These are phyloP conservation scores for Nakazawaea populi DNA, from an alignment of 805 yeast species.

Conservation along the genomic window DNA sequence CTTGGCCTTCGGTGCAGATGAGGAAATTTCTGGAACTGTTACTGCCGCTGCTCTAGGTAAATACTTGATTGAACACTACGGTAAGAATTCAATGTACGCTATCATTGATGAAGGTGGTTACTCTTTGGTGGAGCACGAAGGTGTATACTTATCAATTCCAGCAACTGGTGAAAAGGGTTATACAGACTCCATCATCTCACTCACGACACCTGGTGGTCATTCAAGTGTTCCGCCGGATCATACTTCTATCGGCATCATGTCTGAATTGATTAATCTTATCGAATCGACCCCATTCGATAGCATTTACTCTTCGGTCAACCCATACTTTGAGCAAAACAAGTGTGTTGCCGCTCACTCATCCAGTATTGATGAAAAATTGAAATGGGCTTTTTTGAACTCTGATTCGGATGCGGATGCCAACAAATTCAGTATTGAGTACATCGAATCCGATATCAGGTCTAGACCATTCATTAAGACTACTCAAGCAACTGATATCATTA, in stretches of 20 bases:
- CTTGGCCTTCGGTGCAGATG: slow-evolving; percentile 70
- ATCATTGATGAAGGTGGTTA: slow-evolving; percentile 67
- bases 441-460: slow-evolving; percentile 15
- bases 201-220: slow-evolving; percentile 74
- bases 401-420: slow-evolving; percentile 29
- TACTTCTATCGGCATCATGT: slow-evolving; percentile 65
- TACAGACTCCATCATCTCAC: slow-evolving; percentile 33
- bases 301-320: slow-evolving; percentile 45
- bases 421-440: slow-evolving; percentile 25
- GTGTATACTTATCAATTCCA: slow-evolving; percentile 45
- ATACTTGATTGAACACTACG: slow-evolving; percentile 45
- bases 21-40: slow-evolving; percentile 56
- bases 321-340: slow-evolving; percentile 52
- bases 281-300: slow-evolving; percentile 53
- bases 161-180: slow-evolving; percentile 62
- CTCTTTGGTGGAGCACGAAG: slow-evolving; percentile 34
- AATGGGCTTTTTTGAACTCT: slow-evolving; percentile 29
- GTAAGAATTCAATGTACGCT: slow-evolving; percentile 49
- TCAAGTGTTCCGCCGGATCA: slow-evolving; percentile 76
- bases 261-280: slow-evolving; percentile 46
- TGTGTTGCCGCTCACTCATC: slow-evolving; percentile 52
- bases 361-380: slow-evolving; percentile 21
- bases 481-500: slow-evolving; percentile 57
- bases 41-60: slow-evolving; percentile 50
- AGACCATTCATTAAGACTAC: slow-evolving; percentile 50